Percentiles rank a stretch among this genome's conserved stretches.
These are phyloP conservation scores for Mucuna pruriens DNA, from an alignment of 306 rosid species.

Conservation along the genomic window DNA sequence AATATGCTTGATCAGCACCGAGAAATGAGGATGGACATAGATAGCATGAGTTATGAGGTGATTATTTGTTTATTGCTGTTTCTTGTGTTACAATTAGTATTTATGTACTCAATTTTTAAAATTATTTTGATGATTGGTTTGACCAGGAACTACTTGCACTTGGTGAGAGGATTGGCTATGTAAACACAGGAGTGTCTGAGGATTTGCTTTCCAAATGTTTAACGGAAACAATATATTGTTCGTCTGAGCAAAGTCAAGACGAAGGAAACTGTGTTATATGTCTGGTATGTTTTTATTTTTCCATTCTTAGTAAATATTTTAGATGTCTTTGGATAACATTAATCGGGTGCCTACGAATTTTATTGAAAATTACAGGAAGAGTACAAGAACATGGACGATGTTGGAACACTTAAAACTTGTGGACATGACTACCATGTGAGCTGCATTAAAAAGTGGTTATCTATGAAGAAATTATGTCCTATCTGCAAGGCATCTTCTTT, in stretches of 20 bases:
- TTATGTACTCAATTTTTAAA: neutral
- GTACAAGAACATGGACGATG: slow-evolving; percentile 84
- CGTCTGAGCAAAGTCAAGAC: slow-evolving; percentile 71
- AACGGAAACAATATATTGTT: slow-evolving; percentile 77
- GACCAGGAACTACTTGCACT: slow-evolving; percentile 82
- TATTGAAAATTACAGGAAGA: slow-evolving; percentile 65
- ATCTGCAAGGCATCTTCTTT: slow-evolving; percentile 72
- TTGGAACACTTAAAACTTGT: slow-evolving; percentile 69
- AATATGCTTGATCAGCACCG: slow-evolving; percentile 76
- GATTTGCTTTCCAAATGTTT: slow-evolving; percentile 67
- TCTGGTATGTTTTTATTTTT: slow-evolving; percentile 55
- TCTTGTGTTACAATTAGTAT: neutral
- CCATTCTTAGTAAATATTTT: neutral
- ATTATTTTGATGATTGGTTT: slow-evolving; percentile 22
- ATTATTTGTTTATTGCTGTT: slow-evolving; percentile 9
- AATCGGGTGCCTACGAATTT: neutral
- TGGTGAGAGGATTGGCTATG: slow-evolving; percentile 84
- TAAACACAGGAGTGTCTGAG: slow-evolving; percentile 80
- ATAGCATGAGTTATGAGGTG: slow-evolving; percentile 90
- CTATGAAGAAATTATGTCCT: slow-evolving; percentile 79
- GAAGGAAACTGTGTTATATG: slow-evolving; percentile 78
- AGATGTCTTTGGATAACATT: neutral
- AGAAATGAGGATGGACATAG: slow-evolving; percentile 88
- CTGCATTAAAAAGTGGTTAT: slow-evolving; percentile 86
- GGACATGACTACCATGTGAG: slow-evolving; percentile 84